Conservation (phyloP, 495 filamentous ascomycete genomes). For the Aspergillus saccharolyticus region DNA sequence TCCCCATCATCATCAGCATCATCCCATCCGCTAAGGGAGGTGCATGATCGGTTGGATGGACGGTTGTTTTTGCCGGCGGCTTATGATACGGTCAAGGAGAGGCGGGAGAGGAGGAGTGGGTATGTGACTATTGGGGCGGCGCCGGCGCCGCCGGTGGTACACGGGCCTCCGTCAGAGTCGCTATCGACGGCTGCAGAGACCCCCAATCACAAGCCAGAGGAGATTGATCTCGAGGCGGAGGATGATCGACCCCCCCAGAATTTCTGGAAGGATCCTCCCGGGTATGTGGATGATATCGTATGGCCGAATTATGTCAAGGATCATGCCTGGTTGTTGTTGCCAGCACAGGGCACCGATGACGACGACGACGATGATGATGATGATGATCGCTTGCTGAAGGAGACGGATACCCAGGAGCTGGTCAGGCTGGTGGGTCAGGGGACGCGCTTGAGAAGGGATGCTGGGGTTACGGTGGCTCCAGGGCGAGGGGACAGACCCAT, state of each 20-base stretch:
- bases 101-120: constrained; percentile 68
- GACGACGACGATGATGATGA: constrained; percentile 34
- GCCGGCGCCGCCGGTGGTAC: constrained; percentile 30
- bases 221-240: constrained; percentile 33
- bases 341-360: constrained; percentile 49
- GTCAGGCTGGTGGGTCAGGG: constrained; percentile 31
- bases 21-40: constrained; percentile 17
- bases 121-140: constrained; percentile 74
- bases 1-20: constrained; percentile 11
- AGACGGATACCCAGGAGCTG: constrained; percentile 21
- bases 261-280: constrained; percentile 91
- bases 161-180: too few relatives aligned
- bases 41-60: constrained; percentile 61
- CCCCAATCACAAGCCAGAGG: not conserved
- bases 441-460: constrained; percentile 30
- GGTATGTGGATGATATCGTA: constrained; percentile 90
- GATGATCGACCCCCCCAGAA: constrained; percentile 54
- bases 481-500: constrained; percentile 30
- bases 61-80: constrained; percentile 68
- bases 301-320: constrained; percentile 87
- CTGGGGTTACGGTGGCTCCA: constrained; percentile 36
- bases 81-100: constrained; percentile 52
- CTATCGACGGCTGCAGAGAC: too few relatives aligned
- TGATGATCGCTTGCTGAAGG: constrained; percentile 9
- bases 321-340: constrained; percentile 70